These are phyloP conservation scores for Penicillium sp. DNA, from an alignment of 2,329 filamentous ascomycete species.

Conservation along the genomic window DNA sequence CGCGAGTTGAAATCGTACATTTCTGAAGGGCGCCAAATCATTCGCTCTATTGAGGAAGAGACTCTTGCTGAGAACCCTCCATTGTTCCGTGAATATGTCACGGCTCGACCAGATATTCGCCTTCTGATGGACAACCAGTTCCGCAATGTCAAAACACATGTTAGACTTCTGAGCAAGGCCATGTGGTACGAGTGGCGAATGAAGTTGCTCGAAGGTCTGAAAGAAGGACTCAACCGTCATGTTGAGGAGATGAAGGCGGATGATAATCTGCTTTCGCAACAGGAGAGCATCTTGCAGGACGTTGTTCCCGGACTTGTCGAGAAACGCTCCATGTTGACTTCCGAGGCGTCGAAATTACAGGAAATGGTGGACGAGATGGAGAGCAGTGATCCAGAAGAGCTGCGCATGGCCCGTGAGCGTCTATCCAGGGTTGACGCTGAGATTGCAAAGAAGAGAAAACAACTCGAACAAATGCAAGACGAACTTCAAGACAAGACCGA, in stretches of 20 bases:
- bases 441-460: slow-evolving; percentile 64
- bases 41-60: slow-evolving; percentile 84
- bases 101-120: slow-evolving; percentile 77
- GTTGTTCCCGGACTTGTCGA: slow-evolving; percentile 63
- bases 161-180: slow-evolving; percentile 83
- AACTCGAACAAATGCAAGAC: slow-evolving; percentile 63
- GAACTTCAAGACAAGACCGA: slow-evolving; percentile 65
- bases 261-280: slow-evolving; percentile 60
- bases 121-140: slow-evolving; percentile 92
- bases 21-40: slow-evolving; percentile 82
- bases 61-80: slow-evolving; percentile 87
- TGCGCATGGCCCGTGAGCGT: slow-evolving; percentile 67
- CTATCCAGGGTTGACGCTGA: slow-evolving; percentile 63
- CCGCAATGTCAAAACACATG: slow-evolving; percentile 93
- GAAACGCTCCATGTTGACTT: slow-evolving; percentile 58
- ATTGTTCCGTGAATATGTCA: slow-evolving; percentile 86
- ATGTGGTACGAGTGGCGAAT: slow-evolving; percentile 99
- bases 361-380: slow-evolving; percentile 60
- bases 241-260: slow-evolving; percentile 73
- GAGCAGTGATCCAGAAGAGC: slow-evolving; percentile 70
- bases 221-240: slow-evolving; percentile 73
- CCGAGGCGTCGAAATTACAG: slow-evolving; percentile 65
- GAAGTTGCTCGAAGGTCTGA: slow-evolving; percentile 78
- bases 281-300: slow-evolving; percentile 64
- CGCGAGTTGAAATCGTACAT: slow-evolving; percentile 97